phyloP scores from a whole-genome alignment of 192 early-diverging fungal genomes.

The Funneliformis geosporum region DNA sequence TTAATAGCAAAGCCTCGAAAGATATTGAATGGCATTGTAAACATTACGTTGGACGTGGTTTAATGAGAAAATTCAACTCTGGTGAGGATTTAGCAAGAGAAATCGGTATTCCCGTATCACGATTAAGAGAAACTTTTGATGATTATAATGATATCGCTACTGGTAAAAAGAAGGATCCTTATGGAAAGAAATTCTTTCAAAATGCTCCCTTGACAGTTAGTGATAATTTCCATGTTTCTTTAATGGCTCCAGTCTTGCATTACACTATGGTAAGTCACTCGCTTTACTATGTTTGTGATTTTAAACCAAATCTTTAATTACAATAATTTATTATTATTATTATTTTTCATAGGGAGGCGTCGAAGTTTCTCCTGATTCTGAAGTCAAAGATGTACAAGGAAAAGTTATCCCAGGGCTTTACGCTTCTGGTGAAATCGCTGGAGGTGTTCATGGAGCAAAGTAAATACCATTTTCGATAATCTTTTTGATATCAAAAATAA shows the following conservation, averaged over 20 bases:
- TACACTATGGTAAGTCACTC: constrained; percentile 72
- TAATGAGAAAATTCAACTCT: constrained; percentile 81
- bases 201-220: constrained; percentile 56
- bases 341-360: constrained; percentile 68
- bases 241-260: constrained; percentile 81
- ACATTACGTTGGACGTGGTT: constrained; percentile 85
- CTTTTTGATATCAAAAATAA: background rate
- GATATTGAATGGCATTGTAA: constrained; percentile 94
- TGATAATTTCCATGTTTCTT: constrained; percentile 65
- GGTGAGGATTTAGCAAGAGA: constrained; percentile 81
- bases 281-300: background rate
- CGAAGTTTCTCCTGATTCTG: constrained; percentile 72
- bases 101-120: constrained; percentile 55
- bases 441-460: constrained; percentile 93
- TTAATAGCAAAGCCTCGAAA: constrained; percentile 82
- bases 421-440: constrained; percentile 92
- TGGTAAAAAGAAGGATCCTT: constrained; percentile 60
- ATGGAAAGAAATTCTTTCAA: constrained; percentile 72
- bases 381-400: constrained; percentile 58
- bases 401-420: constrained; percentile 78
- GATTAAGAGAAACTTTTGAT: constrained; percentile 57
- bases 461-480: background rate
- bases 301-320: background rate
- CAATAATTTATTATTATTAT: no score
- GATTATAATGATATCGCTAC: constrained; percentile 62